Evolutionary conservation across 164 flowering plant genomes (phyloP).

Genomic region (Pachysandra terminalis): DNA sequence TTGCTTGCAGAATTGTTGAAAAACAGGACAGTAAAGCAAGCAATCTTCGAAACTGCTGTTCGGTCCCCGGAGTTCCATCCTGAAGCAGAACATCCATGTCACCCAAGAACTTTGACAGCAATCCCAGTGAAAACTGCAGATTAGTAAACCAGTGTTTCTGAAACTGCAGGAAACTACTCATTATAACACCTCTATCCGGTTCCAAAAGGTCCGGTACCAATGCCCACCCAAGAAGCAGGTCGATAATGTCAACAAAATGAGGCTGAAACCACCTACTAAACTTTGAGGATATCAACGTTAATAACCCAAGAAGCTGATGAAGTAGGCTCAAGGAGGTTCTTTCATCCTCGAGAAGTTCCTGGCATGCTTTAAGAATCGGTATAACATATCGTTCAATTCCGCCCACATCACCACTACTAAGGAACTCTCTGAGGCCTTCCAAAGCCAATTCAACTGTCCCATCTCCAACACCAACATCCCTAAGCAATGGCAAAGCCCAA

Average conservation of each 20-base stretch:
- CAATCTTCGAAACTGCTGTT: conserved; percentile 70
- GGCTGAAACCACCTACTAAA: conserved; percentile 72
- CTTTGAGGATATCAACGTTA: conserved; percentile 71
- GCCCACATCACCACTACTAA: conserved; percentile 64
- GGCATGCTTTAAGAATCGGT: conserved; percentile 82
- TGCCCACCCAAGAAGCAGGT: conserved; percentile 97
- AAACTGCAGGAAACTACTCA: conserved; percentile 89
- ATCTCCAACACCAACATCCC: conserved; percentile 44
- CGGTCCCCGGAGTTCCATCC: conserved; percentile 72
- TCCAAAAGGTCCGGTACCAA: conserved; percentile 81
- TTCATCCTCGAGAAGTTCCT: conserved; percentile 91
- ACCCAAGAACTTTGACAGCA: conserved; percentile 80
- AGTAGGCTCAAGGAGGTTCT: conserved; percentile 83
- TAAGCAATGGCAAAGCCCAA: conserved; percentile 82
- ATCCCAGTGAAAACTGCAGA: conserved; percentile 75
- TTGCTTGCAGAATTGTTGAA: conserved; percentile 69
- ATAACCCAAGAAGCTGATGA: conserved; percentile 52
- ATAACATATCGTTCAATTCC: conserved; percentile 65
- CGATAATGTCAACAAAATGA: conserved; percentile 87
- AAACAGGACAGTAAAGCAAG: conserved; percentile 87
- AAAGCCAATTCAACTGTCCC: conserved; percentile 64
- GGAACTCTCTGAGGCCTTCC: conserved; percentile 72
- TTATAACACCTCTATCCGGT: conserved; percentile 64
- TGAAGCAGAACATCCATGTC: conserved; percentile 91
- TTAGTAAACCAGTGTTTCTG: conserved; percentile 89